Percentiles rank a stretch among this genome's conserved stretches.
phyloP scores from a whole-genome alignment of 1,284 basidiomycete species.

The Apiotrichum montevideense region DNA sequence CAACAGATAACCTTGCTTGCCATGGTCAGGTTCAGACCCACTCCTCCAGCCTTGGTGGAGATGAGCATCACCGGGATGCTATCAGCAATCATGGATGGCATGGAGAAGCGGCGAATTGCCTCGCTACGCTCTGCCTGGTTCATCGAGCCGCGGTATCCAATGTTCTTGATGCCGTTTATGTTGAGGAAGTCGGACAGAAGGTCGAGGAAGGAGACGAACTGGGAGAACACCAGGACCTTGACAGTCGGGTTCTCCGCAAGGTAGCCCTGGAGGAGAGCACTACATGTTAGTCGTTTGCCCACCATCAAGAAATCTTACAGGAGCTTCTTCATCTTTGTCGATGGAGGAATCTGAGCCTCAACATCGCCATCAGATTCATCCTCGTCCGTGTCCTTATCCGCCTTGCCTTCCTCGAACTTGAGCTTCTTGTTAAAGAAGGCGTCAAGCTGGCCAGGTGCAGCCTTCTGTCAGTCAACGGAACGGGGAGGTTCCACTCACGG shows the following conservation, averaged over 20 bases:
- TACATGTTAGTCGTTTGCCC: slow-evolving; percentile 2
- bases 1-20: slow-evolving; percentile 34
- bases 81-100: slow-evolving; percentile 17
- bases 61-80: slow-evolving; percentile 42
- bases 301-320: slow-evolving; percentile 20
- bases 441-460: background rate
- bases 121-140: slow-evolving; percentile 31
- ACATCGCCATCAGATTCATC: slow-evolving; percentile 3
- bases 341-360: slow-evolving; percentile 18
- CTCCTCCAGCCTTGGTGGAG: slow-evolving; percentile 42
- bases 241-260: slow-evolving; percentile 23
- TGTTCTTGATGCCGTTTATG: slow-evolving; percentile 21
- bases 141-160: slow-evolving; percentile 43
- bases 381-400: slow-evolving; percentile 4
- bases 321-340: slow-evolving; percentile 38
- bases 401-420: background rate
- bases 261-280: slow-evolving; percentile 26
- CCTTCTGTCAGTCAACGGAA: too few relatives aligned
- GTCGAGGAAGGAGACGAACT: slow-evolving; percentile 43
- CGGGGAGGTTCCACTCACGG: slow-evolving; percentile 18
- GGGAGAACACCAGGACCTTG: slow-evolving; percentile 38
- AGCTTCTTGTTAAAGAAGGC: slow-evolving; percentile 9
- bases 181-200: slow-evolving; percentile 30
- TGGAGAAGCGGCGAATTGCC: slow-evolving; percentile 32
- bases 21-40: slow-evolving; percentile 40